phyloP scores from a whole-genome alignment of 2,329 filamentous ascomycete genomes.

The Beauveria pseudobassiana region DNA sequence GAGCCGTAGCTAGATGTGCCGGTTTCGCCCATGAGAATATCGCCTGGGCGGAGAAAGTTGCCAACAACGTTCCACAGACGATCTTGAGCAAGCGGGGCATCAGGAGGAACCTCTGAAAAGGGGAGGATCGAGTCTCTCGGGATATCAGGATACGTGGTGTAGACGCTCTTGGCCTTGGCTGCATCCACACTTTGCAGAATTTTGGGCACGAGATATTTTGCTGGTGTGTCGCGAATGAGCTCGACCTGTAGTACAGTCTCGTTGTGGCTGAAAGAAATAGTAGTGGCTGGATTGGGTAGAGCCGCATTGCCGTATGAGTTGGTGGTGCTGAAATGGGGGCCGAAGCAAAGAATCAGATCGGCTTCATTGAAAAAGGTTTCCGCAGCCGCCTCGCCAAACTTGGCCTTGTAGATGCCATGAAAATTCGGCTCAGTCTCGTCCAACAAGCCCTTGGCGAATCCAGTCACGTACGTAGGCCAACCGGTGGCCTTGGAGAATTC shows the following conservation, averaged over 20 bases:
- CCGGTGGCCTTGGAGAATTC: constrained; percentile 33
- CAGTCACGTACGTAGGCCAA: constrained; percentile 40
- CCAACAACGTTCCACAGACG: constrained; percentile 40
- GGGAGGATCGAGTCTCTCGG: constrained; percentile 18
- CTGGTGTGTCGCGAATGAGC: constrained; percentile 23
- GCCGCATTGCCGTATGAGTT: constrained; percentile 35
- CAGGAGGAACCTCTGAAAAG: constrained; percentile 13
- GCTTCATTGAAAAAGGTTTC: constrained; percentile 31
- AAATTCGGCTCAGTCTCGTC: constrained; percentile 40
- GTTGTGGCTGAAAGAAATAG: constrained; percentile 26
- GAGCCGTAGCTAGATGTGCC: constrained; percentile 50
- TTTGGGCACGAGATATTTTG: constrained; percentile 16
- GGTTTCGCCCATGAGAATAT: constrained; percentile 51
- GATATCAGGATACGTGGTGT: constrained; percentile 20
- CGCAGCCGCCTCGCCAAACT: constrained; percentile 26
- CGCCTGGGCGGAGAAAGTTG: constrained; percentile 40
- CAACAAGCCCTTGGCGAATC: constrained; percentile 42
- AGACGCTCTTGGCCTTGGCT: constrained; percentile 18
- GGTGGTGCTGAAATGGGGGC: constrained; percentile 37
- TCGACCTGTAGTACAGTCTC: constrained; percentile 24
- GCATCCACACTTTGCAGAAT: constrained; percentile 18
- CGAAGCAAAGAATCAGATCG: constrained; percentile 39
- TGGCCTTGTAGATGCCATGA: constrained; percentile 40
- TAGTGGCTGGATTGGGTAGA: constrained; percentile 25
- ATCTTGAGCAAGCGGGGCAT: constrained; percentile 37